Evolutionary conservation across 805 yeast genomes (phyloP), one percentile per base, ranked within the genome.

Genomic region (Kregervanrija delftensis): DNA sequence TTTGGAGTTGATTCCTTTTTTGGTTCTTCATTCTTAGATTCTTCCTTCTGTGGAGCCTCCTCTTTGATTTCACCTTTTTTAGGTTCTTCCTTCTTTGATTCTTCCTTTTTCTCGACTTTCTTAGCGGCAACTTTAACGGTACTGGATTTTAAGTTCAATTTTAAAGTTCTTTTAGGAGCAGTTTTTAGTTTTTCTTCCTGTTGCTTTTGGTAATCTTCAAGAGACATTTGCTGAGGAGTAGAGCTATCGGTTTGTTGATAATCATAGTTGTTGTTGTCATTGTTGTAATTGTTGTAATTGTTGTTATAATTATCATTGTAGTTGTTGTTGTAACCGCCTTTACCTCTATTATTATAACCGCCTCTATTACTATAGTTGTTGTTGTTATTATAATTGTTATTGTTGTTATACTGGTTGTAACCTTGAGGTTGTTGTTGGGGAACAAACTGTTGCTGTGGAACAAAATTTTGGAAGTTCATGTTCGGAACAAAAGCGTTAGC

Each of bases 171-270:
- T 71, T 83, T 86, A 38, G 84, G 83, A 43, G 76, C 64, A 56
- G 68, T 71, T 54, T 68, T 63, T 47, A 56, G 67, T 48, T 61
- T 50, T 31, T 69, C 73, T 45, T 72, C 64, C 59, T 79, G 75
- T 60, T 81, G 86, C 60, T 82, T 82, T 60, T 85, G 83, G 68
- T 79, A 87, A 53, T 86, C 95, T 43, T 88, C 95, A 56, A 87
- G 72, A 35, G 90, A 76, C 87, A 86, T 80, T 49, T 81, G 82
- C 56, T 70, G 71, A 47, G 62, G 52, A 51, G 44, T 58, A 42
- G 50, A 57, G 31, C 52, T 56, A 13, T 51, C 49, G 3, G 50
- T 40, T 33, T 46, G 49, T 13, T 51, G 48, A 34, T 45, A 52
- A 14, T 43, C 47, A 33, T 49, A 39, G 10, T 42, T 34, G 4